Evolutionary conservation across 139 green algal species (phyloP), one percentile per base, ranked within the genome.

Genomic region (Chlorella sp.): DNA sequence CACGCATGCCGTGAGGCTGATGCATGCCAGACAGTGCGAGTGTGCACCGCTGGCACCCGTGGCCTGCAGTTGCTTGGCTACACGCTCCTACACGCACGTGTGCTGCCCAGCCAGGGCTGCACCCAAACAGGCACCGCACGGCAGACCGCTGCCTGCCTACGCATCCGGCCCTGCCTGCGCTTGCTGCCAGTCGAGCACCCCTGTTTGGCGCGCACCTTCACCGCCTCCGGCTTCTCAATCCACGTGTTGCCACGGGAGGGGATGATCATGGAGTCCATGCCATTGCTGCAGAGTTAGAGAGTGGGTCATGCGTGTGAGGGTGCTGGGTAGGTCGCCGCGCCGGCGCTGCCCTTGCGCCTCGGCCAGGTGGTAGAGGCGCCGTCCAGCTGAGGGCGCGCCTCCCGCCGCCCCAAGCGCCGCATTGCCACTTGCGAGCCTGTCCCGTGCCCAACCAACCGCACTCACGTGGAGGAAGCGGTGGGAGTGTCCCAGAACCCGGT

Each of bases 201-300:
- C 48, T 5, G 48, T 57, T 57, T 30, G 28, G 71, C 34, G 16
- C 19, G 1, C 75, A 81, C 75, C 75, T 81, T 81, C n/a, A 81
- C 75, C 75, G 75, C 75, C 75, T 81, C 75, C 2, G 75, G 75
- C 75, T 81, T 81, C 75, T 81, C 75, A 53, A 81, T 81, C 75
- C 75, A 81, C 34, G 75, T 81, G 75, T 81, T 81, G 18, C 37
- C 26, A 14, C 37, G 34, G 75, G 68, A 76, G 22, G 75, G 75
- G 34, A 81, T 81, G 16, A 48, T 81, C 75, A 81, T 81, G 75
- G 75, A 81, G 36, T 81, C 75, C 1, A 39, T 39, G 75, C 75
- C 75, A 30, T 81, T 81, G 75, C 75, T 81, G 75, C 75, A 48
- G 75, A 0, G 7, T 2, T 0, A 36, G 34, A 39, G 18, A 30